Evolutionary conservation across 805 yeast species (phyloP), one percentile per base, ranked within the genome.

Genomic region (Kluyveromyces dobzhanskii): DNA sequence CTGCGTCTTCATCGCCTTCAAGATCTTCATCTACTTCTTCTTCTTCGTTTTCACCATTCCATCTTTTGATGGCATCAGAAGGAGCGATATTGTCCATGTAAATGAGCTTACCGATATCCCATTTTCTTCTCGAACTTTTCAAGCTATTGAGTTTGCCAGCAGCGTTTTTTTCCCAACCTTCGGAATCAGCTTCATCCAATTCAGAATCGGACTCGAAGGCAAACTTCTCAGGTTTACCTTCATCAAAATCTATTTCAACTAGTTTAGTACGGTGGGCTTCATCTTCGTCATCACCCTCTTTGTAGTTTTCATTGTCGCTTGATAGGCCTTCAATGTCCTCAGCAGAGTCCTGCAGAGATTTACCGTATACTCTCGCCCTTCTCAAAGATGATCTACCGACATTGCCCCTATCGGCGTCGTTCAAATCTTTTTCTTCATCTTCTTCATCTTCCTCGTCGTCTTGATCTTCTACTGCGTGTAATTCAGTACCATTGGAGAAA

Each of bases 11-110:
- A 4, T 46, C 51, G 32, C 54, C 59, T 34, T 67, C 74, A 17
- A 52, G 55, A 12, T 61, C 69, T 16, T 64, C 70, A 12, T 65
- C 71, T 51, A 50, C 67, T 3, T 66, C 69, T 3, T 63, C 67
- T 8, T 65, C 67, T n/a, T 64, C 66, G 2, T 51, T 59, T 29
- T 67, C 70, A 24, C 72, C 68, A 47, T 61, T 75, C 94, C 94
- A 85, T 60, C 88, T 73, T 30, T 65, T 66, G 34, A 85, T 66
- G 25, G 73, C 92, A 46, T 82, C 92, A 1, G 64, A 67, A 0
- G 97, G 88, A 10, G 77, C 75, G 30, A 86, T 69, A 48, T 85
- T 81, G 41, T 80, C 78, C 75, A 83, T 70, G 59, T 92, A 90
- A 4, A 92, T 65, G 40, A 90, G 64, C 53, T 83, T 85, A 49